Percentiles rank a stretch among this genome's conserved stretches.
These are phyloP conservation scores for Cercophora sp. DNA, from an alignment of 495 filamentous ascomycete species.

Conservation along the genomic window DNA sequence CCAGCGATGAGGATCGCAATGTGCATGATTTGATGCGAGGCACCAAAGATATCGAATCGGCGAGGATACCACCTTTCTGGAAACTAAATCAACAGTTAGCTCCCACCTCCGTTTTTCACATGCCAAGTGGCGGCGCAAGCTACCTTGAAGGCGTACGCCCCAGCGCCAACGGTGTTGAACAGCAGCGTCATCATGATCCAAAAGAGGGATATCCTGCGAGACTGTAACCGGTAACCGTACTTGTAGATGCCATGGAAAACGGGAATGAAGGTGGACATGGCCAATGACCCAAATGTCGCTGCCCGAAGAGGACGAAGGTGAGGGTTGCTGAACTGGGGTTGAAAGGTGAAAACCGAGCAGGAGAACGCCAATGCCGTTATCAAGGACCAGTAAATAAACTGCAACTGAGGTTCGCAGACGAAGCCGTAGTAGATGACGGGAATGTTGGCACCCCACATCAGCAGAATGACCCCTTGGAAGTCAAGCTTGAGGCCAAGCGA, in stretches of 20 bases:
- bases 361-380: conserved; percentile 28
- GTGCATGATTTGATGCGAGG: conserved; percentile 53
- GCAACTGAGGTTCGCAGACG: conserved; percentile 33
- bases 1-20: conserved; percentile 45
- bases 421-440: conserved; percentile 52
- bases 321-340: conserved; percentile 33
- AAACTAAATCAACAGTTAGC: conserved; percentile 28
- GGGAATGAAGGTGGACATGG: conserved; percentile 38
- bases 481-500: conserved; percentile 44
- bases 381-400: conserved; percentile 35
- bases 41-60: conserved; percentile 46
- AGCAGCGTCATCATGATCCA: conserved; percentile 38
- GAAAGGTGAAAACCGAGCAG: conserved; percentile 36
- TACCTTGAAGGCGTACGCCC: conserved; percentile 43
- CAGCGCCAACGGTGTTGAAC: conserved; percentile 40
- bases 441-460: conserved; percentile 52
- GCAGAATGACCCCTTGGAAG: conserved; percentile 48
- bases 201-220: conserved; percentile 37
- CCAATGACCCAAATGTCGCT: conserved; percentile 41
- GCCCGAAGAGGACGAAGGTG: conserved; percentile 34
- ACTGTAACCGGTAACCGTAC: conserved; percentile 37
- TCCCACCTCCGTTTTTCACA: background rate
- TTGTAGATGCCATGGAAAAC: conserved; percentile 38
- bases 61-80: conserved; percentile 45
- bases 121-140: background rate